Evolutionary conservation across 768 basidiomycete genomes (phyloP), one percentile per base, ranked within the genome.

Genomic region (Auriscalpium microsporum): DNA sequence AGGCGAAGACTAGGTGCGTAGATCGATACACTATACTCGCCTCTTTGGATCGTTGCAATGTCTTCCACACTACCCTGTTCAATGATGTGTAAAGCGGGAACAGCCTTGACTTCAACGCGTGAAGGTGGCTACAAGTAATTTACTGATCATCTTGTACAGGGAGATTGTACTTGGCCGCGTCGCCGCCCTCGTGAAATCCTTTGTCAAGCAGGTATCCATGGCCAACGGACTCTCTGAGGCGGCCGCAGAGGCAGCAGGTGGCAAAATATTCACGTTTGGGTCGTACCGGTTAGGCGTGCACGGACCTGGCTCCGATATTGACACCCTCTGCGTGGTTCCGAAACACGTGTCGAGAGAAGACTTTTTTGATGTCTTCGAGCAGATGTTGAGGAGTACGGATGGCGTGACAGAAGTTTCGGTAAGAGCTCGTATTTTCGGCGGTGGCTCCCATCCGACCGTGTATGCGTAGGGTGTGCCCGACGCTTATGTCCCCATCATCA

Each of bases 201-300:
- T 98, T 67, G 96, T 99, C 49, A 82, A 82, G 65, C 80, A 81
- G 59, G 84, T 94, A 1, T 87, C 89, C 8, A 68, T 94, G 55
- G 72, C 81, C 45, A 81, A 79, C 42, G 95, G 95, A 8, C 74
- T 95, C 47, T 94, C 94, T 34, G 94, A 97, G 60, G 72, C 86
- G 17, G 87, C 91, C 1, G 94, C 95, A 9, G 81, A 73, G 51
- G 85, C 90, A 48, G 92, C 96, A 9, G 96, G 96, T 51, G 96
- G 94, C 60, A 95, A 98, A 77, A 98, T 99, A 68, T 99, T 93
- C 70, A 98, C 96, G 8, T 99, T 95, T 70, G 96, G 96, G 44
- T 97, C 94, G 51, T 98, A 97, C 77, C 87, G 96, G 64, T 75
- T 99, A 49, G 96, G 96, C 56, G 96, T 98, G 19, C 96, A 98